phyloP scores from a whole-genome alignment of 2,329 filamentous ascomycete species.

The Microsporum audouinii region DNA sequence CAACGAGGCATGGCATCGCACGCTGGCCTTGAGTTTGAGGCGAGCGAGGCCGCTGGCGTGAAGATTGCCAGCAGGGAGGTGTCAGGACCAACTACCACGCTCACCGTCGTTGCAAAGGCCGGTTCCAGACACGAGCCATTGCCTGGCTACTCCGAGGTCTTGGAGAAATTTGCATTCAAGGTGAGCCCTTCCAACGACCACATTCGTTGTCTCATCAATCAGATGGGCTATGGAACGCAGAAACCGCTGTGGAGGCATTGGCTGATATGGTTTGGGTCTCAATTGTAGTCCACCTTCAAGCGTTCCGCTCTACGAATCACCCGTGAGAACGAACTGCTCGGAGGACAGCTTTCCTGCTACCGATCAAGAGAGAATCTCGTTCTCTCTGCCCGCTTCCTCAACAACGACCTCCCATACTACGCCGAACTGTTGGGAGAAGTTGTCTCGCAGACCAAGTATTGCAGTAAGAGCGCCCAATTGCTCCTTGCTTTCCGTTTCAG shows the following conservation, averaged over 20 bases:
- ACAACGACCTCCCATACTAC: slow-evolving; percentile 94
- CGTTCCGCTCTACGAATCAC: slow-evolving; percentile 85
- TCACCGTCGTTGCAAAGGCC: slow-evolving; percentile 86
- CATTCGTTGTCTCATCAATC: neutral
- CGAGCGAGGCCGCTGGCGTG: slow-evolving; percentile 72
- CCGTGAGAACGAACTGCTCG: slow-evolving; percentile 89
- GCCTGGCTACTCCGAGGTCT: slow-evolving; percentile 77
- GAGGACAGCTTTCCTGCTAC: slow-evolving; percentile 74
- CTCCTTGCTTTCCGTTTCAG: neutral
- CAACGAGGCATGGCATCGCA: slow-evolving; percentile 55
- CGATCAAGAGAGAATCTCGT: slow-evolving; percentile 91
- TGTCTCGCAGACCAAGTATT: slow-evolving; percentile 75
- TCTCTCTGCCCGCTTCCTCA: slow-evolving; percentile 86
- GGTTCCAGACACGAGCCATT: slow-evolving; percentile 85
- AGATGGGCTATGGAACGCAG: neutral
- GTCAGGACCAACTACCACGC: slow-evolving; percentile 75
- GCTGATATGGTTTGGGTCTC: slow-evolving; percentile 8
- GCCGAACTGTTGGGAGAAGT: slow-evolving; percentile 91
- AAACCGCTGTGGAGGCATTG: slow-evolving; percentile 2
- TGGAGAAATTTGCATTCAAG: slow-evolving; percentile 97
- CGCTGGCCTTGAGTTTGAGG: slow-evolving; percentile 74
- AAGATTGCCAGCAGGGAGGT: slow-evolving; percentile 89
- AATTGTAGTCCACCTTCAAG: slow-evolving; percentile 59
- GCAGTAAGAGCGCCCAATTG: slow-evolving; percentile 37
- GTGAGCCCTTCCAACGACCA: slow-evolving; percentile 38